These are phyloP conservation scores for Solanum commersonii DNA, from an alignment of 257 asterid species.

Conservation along the genomic window DNA sequence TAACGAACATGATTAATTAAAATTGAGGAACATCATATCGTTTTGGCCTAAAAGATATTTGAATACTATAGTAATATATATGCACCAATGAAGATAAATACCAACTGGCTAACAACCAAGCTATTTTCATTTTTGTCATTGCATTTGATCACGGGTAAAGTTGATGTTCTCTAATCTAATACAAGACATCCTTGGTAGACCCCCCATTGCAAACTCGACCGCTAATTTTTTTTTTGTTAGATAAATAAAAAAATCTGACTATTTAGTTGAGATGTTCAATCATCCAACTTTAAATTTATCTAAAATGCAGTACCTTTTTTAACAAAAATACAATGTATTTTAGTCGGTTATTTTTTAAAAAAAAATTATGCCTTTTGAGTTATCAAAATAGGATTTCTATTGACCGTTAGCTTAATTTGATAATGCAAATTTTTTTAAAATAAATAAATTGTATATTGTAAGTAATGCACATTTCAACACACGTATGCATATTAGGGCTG, in stretches of 20 bases:
- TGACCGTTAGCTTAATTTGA: not conserved
- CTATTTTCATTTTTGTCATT: no score
- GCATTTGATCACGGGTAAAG: no score
- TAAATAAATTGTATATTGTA: not conserved
- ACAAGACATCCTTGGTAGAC: no score
- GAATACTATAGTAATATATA: no score
- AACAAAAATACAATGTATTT: not conserved
- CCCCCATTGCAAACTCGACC: no score
- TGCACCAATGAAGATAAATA: no score
- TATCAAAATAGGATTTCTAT: not conserved
- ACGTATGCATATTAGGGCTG: not conserved
- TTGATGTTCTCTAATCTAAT: no score
- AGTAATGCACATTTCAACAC: not conserved
- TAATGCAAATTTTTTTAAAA: not conserved
- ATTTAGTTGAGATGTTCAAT: not conserved
- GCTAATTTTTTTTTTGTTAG: no score
- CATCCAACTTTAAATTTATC: not conserved
- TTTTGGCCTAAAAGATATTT: no score
- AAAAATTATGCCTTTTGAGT: not conserved
- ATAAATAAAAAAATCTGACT: not conserved
- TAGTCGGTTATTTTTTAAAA: not conserved
- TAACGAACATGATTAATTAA: no score
- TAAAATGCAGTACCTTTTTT: not conserved
- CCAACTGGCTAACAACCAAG: no score
- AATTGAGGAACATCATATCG: no score